These are phyloP conservation scores for Berkeleyomyces rouxiae DNA, from an alignment of 2,329 filamentous ascomycete species.

Conservation along the genomic window DNA sequence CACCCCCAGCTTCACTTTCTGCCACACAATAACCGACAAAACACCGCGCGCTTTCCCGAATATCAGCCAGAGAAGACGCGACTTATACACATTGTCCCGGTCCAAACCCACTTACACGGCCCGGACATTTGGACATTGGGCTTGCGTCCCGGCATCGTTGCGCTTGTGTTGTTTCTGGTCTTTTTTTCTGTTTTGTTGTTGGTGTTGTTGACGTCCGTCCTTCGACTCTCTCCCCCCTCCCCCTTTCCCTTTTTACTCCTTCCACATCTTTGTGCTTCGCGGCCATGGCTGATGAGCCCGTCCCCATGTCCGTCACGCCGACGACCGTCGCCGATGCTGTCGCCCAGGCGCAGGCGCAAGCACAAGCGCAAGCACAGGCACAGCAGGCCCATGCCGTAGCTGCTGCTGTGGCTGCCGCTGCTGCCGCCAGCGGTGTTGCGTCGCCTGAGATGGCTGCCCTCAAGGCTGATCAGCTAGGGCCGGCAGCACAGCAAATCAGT, in stretches of 20 bases:
- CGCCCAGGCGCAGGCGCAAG: conserved; percentile 7
- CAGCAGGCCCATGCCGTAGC: background rate
- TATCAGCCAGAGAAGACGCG: conserved; percentile 14
- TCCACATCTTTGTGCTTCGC: background rate
- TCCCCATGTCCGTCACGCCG: background rate
- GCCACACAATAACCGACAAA: conserved; percentile 14
- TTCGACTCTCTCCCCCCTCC: background rate
- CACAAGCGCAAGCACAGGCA: background rate
- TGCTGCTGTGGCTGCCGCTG: background rate
- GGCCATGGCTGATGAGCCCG: conserved; percentile 3
- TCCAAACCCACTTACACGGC: background rate
- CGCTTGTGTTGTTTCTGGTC: background rate
- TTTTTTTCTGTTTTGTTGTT: background rate
- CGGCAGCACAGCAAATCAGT: background rate
- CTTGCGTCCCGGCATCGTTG: background rate
- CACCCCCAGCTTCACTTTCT: conserved; percentile 8
- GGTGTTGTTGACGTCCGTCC: background rate
- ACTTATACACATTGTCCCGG: conserved; percentile 8
- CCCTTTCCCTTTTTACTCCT: background rate
- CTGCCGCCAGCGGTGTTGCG: background rate
- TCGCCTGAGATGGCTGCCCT: background rate
- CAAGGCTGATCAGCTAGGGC: background rate
- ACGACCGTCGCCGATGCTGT: conserved; percentile 5
- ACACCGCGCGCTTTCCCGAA: conserved; percentile 12
- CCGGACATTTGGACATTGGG: background rate